phyloP scores from a whole-genome alignment of 257 asterid species.

The Fraxinus americana region DNA sequence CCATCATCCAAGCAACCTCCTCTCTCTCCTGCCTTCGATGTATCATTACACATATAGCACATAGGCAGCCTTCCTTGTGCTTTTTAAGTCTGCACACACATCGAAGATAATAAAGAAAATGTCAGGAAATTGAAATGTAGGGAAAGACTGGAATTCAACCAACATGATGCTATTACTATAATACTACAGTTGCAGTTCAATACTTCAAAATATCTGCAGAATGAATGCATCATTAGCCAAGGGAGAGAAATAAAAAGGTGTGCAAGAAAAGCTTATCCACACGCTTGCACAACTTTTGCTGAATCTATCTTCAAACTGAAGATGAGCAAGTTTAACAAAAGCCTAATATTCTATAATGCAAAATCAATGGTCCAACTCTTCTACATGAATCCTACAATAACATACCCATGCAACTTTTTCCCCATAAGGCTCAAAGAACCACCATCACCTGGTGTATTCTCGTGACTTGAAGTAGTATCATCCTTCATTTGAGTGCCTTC shows the following conservation, averaged over 20 bases:
- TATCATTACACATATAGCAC: constrained; percentile 98
- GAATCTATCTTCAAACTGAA: too few relatives aligned
- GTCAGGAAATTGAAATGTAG: background rate
- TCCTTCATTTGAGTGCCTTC: constrained; percentile 73
- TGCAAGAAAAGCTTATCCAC: background rate
- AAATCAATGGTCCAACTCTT: too few relatives aligned
- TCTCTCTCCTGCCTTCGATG: constrained; percentile 89
- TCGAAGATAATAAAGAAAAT: background rate
- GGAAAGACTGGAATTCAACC: background rate
- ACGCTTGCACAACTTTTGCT: background rate
- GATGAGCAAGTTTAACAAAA: too few relatives aligned
- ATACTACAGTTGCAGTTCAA: background rate
- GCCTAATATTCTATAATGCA: too few relatives aligned
- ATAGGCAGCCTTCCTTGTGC: constrained; percentile 93
- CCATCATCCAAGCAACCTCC: constrained; percentile 70
- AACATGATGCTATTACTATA: background rate
- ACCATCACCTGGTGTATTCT: constrained; percentile 50
- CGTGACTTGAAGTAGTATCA: constrained; percentile 64
- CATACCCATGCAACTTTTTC: constrained; percentile 90
- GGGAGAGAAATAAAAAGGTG: background rate
- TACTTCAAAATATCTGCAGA: background rate
- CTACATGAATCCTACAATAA: background rate
- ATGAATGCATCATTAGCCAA: background rate
- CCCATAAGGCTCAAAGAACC: constrained; percentile 44
- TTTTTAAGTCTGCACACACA: constrained; percentile 67